A percentile compares a stretch with the other conserved stretches of the same genome.
These are phyloP conservation scores for Glycine soja DNA, from an alignment of 306 rosid species.

Conservation along the genomic window DNA sequence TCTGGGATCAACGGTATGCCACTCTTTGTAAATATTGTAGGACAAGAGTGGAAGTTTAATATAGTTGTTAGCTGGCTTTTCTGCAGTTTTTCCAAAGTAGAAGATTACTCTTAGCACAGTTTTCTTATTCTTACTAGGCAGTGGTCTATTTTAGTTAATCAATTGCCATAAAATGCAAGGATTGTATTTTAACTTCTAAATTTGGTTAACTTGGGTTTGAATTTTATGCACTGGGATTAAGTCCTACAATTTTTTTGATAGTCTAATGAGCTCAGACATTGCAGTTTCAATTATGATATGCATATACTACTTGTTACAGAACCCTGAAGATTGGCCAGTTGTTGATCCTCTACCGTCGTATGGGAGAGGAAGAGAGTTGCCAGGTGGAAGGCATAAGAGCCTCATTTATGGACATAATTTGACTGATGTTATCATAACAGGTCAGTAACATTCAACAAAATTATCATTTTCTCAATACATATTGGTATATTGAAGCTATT, in stretches of 20 bases:
- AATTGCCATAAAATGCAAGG: constrained; percentile 18
- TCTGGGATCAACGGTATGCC: constrained; percentile 76
- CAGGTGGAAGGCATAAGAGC: constrained; percentile 81
- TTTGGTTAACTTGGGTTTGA: neutral
- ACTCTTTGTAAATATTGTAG: constrained; percentile 15
- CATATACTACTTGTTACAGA: constrained; percentile 54
- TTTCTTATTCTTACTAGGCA: neutral
- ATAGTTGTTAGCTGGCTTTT: neutral
- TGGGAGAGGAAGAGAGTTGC: constrained; percentile 90
- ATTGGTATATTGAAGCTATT: constrained; percentile 46
- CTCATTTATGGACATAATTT: constrained; percentile 76
- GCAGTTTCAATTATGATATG: constrained; percentile 38
- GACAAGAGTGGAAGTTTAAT: neutral
- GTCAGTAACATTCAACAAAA: constrained; percentile 51
- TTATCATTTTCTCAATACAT: constrained; percentile 12
- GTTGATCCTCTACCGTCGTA: constrained; percentile 85
- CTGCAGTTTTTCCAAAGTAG: neutral
- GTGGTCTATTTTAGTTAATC: neutral
- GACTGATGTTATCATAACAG: constrained; percentile 84
- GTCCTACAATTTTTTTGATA: constrained; percentile 12
- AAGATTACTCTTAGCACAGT: constrained; percentile 26
- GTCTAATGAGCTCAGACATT: constrained; percentile 21
- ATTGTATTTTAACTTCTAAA: neutral
- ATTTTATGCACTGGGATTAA: constrained; percentile 10
- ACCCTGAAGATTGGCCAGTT: constrained; percentile 76